Evolutionary conservation across 1,284 basidiomycete genomes (phyloP), one percentile per base, ranked within the genome.

Genomic region (Irpex sp.): DNA sequence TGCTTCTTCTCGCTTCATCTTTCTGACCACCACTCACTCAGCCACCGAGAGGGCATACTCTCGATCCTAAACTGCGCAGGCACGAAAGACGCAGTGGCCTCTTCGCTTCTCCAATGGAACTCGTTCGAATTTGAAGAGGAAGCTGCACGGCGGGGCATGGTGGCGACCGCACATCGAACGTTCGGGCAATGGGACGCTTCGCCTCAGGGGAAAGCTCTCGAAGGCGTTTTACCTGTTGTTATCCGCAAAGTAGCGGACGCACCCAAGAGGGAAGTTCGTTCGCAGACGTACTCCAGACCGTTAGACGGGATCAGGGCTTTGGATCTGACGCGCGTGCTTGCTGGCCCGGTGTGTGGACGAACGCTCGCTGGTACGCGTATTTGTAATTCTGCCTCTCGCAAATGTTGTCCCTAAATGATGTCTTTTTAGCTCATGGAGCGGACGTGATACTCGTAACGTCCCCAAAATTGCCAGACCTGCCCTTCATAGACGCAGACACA

Each of bases 391-490:
- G 19, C 47, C 5, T 55, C 4, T 36, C 34, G 5, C 15, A 19
- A 37, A 9, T 6, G 62, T 60, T 59, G 40, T 51, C 26, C 60
- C 58, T 51, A 21, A 57, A 34, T 6, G 6, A 6, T 34, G 31
- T 34, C 1, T 0, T 34, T 13, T 47, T 57, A 85, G 86, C 81
- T 0, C 82, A 87, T 63, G 87, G 87, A 1, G 86, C 87, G 0
- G 83, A 88, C 61, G 85, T 86, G 3, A 77, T 89, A 0, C 76
- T 82, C 48, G 70, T 89, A 57, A 86, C 85, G 8, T 86, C 86
- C 0, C 84, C 83, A 0, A 76, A 77, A 5, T 77, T 89, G 5
- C 87, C 87, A 0, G 74, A 77, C 0, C 73, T 88, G 2, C 87
- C 88, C 0, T 66, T 74, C 0, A 72, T 87, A 0, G 88, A 90